These are phyloP conservation scores for Nannochloris sp. DNA, from an alignment of 139 green algal species.

Conservation along the genomic window DNA sequence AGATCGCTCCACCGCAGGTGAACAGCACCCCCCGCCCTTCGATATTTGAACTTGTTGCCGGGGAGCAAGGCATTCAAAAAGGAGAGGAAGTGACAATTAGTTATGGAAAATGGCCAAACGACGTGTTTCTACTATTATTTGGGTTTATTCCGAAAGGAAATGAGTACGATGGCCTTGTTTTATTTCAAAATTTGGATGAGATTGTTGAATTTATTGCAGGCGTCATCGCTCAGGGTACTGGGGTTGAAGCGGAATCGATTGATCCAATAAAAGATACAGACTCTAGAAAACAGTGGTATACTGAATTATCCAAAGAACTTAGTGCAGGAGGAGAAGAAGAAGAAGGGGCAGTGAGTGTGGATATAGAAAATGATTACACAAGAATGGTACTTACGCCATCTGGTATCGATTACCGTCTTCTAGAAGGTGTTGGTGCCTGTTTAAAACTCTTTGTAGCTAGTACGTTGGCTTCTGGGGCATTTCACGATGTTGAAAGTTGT, in stretches of 20 bases:
- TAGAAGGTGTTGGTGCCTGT: too few relatives aligned
- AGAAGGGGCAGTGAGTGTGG: not conserved
- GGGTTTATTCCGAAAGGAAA: slow-evolving; percentile 50
- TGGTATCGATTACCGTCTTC: too few relatives aligned
- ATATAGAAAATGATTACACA: not conserved
- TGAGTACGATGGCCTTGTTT: slow-evolving; percentile 25
- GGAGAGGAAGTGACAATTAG: slow-evolving; percentile 50
- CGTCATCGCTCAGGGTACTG: not conserved
- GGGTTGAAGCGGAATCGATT: too few relatives aligned
- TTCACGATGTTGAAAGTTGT: too few relatives aligned
- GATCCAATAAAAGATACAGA: too few relatives aligned
- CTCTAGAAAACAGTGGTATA: too few relatives aligned
- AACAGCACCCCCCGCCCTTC: not conserved
- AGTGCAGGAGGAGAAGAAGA: not conserved
- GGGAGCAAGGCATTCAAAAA: not conserved
- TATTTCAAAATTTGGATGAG: slow-evolving; percentile 1
- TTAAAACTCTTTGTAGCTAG: too few relatives aligned
- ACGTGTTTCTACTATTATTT: slow-evolving; percentile 63
- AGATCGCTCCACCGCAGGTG: not conserved
- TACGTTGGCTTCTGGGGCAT: too few relatives aligned
- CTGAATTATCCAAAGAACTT: too few relatives aligned
- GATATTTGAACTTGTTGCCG: slow-evolving; percentile 16
- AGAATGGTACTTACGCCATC: too few relatives aligned
- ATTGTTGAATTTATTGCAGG: not conserved
- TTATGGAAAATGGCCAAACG: slow-evolving; percentile 56